Conservation (phyloP, 2,329 filamentous ascomycete species). For the Fusarium albidum region DNA sequence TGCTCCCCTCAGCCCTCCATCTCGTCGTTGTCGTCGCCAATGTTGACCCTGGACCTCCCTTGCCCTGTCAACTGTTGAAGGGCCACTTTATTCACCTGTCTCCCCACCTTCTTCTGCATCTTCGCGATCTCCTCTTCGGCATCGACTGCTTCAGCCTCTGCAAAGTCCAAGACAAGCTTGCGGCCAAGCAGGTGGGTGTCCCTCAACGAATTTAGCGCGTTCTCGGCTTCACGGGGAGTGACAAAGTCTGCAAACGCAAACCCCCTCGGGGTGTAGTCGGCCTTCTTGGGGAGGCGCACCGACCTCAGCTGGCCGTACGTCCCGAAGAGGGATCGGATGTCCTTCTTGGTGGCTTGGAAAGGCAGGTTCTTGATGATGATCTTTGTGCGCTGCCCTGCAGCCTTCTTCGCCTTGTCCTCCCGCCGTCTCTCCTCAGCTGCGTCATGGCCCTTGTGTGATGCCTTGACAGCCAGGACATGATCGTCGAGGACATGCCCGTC, state of each 20-base stretch:
- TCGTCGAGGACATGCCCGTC: slow-evolving; percentile 87
- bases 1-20: slow-evolving; percentile 46
- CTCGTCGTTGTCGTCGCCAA: slow-evolving; percentile 75
- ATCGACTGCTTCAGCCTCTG: slow-evolving; percentile 86
- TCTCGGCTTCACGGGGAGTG: slow-evolving; percentile 86
- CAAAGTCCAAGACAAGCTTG: slow-evolving; percentile 89
- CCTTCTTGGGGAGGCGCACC: slow-evolving; percentile 94
- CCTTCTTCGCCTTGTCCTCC: slow-evolving; percentile 84
- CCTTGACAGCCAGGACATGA: slow-evolving; percentile 84
- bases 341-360: slow-evolving; percentile 94
- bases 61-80: slow-evolving; percentile 86
- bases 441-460: slow-evolving; percentile 86
- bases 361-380: slow-evolving; percentile 98
- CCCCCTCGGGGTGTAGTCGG: slow-evolving; percentile 85
- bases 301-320: slow-evolving; percentile 92
- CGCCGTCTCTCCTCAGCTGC: slow-evolving; percentile 86
- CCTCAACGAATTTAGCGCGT: slow-evolving; percentile 88
- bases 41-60: slow-evolving; percentile 88
- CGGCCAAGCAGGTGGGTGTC: slow-evolving; percentile 94
- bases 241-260: slow-evolving; percentile 98
- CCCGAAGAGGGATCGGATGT: slow-evolving; percentile 84
- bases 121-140: slow-evolving; percentile 95
- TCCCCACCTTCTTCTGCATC: slow-evolving; percentile 95
- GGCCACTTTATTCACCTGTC: slow-evolving; percentile 89
- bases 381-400: slow-evolving; percentile 81